Base-by-base conservation (phyloP, 1,284 basidiomycete genomes). In the Golubevia pallescens region DNA sequence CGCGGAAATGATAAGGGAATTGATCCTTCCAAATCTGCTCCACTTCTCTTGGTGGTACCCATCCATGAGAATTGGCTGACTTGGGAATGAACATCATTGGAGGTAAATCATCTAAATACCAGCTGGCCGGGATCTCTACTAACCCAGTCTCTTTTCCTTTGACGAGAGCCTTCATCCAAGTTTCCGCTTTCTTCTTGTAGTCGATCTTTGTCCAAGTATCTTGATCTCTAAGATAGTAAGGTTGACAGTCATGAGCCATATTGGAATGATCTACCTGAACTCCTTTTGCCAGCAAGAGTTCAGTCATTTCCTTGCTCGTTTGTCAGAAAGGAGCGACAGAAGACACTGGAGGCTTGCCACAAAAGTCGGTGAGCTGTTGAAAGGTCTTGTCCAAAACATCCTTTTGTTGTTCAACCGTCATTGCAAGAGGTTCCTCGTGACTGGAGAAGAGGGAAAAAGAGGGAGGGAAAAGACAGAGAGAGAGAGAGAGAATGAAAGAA, bases 251-350 rank as follows among this genome's bases (percentile, higher is more conserved):
- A 75, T 71, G 77, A 54, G 77, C 72, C 68, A 76, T 91, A 60
- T 61, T 58, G 3, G n/a, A 73, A 78, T 60, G 65, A 90, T 90
- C 92, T 76, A 93, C 93, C 86, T 91, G 88, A 55, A 93, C 90
- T 0, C 92, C 92, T 76, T 91, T 91, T 21, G 91, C 90, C 16
- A 92, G 88, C 19, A 93, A 86, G 28, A 93, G 87, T n/a, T 89
- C 86, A 0, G 89, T 90, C 1, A 90, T 90, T 81, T 92, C 91
- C 66, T 89, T 89, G 86, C 89, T 91, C 1, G 89, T 90, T 81
- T 93, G 92, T 91, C 92, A 93, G 91, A 91, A 93, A 0, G 92
- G 91, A 7, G 91, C 91, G 42, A 92, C 91, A 64, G 88, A 87
- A 14, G 90, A 90, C 77, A 89, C 89, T 0, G 92, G 92, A 16